phyloP scores from a whole-genome alignment of 192 early-diverging fungal genomes.

The Coemansia sp. region DNA sequence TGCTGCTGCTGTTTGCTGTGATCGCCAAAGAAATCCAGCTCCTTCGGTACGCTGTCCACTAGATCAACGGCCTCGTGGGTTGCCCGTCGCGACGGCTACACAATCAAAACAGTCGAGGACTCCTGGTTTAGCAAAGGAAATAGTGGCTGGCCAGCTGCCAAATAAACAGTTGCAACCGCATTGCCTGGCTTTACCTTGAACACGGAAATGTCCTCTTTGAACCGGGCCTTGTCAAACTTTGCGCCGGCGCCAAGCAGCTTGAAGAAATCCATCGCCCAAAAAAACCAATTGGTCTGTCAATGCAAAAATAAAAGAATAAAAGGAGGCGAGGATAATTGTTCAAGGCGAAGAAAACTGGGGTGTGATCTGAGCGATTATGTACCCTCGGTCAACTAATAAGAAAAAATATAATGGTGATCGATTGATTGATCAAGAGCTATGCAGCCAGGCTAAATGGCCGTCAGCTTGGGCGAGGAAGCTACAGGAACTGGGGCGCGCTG shows the following conservation, averaged over 20 bases:
- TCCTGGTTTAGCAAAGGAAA: too few species aligned
- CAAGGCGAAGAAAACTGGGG: too few species aligned
- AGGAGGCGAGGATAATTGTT: too few species aligned
- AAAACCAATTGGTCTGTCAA: too few species aligned
- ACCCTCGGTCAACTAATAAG: too few species aligned
- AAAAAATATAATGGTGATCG: not conserved
- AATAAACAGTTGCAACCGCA: not conserved
- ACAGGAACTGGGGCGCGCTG: conserved; percentile 42
- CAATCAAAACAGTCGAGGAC: not conserved
- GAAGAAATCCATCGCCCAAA: conserved; percentile 81
- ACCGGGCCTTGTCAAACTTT: conserved; percentile 80
- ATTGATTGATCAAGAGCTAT: not conserved
- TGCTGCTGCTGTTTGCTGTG: conserved; percentile 11
- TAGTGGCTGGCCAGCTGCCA: too few species aligned
- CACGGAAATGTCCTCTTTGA: conserved; percentile 72
- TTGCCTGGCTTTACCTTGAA: conserved; percentile 60
- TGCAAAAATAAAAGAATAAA: too few species aligned
- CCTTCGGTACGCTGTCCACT: conserved; percentile 36
- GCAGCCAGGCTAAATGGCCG: conserved; percentile 19
- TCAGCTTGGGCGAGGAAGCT: conserved; percentile 27
- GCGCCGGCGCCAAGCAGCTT: conserved; percentile 80
- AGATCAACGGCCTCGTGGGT: conserved; percentile 4
- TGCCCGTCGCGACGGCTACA: conserved; percentile 14
- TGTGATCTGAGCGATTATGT: too few species aligned
- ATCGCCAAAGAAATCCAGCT: conserved; percentile 40